Base-by-base conservation (phyloP, 495 filamentous ascomycete genomes). In the Aspergillus cavernicola region DNA sequence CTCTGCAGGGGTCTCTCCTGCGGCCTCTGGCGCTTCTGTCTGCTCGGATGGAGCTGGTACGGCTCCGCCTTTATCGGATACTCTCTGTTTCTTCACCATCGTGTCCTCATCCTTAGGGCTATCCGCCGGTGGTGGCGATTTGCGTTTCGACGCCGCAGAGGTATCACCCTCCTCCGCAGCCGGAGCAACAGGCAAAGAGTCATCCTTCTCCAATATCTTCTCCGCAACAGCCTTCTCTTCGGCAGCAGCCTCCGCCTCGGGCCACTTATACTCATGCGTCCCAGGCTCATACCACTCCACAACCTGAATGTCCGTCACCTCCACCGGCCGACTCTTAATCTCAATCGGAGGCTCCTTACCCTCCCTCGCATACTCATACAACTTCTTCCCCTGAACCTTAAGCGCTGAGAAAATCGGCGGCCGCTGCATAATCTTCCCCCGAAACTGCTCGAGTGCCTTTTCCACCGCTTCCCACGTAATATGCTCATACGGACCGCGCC, bases 311-410 rank as follows among this genome's bases (percentile, higher is more conserved):
- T 87, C 78, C 40, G 76, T 59, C 1, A 93, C 89, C 46, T 87
- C 83, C 4, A 97, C 87, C 0, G 86, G 83, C 46, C 93, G 69
- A 51, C 85, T 77, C 66, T 90, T 77, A 45, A 99, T 93, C 68
- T 95, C 88, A 50, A 84, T 73, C 2, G 92, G 92, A 7, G 92
- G 81, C 45, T 85, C 78, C 63, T 86, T 89, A 1, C 95, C 95
- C 64, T 88, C 89, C 12, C 95, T 75, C 23, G 95, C 95, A 71
- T 97, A 97, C 74, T 99, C 91, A 61, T 97, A 99, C 24, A 96
- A 75, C 24, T 84, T 84, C 73, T 96, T 97, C 2, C 93, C 93
- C 47, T 96, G 73, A 57, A 97, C 85, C 64, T 86, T 87, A 33
- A 97, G 75, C 22, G 95, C 92, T n/a, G 89, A 95, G 66, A 89